Conservation (phyloP, 2,329 filamentous ascomycete genomes). For the Botrytis tulipae region DNA sequence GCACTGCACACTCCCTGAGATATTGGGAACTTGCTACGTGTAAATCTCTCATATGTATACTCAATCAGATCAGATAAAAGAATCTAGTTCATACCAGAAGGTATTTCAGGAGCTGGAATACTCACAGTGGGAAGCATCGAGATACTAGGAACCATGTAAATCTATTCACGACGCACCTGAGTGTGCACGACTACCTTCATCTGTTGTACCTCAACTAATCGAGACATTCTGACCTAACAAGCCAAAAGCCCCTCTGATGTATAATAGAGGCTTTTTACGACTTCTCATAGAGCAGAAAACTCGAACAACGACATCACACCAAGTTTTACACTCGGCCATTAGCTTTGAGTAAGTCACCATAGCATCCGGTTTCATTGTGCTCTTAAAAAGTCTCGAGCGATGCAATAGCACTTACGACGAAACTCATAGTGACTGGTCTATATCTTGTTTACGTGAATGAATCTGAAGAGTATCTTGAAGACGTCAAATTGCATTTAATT, state of each 20-base stretch:
- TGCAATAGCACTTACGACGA: too few relatives aligned
- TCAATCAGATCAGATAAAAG: neutral
- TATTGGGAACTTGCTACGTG: neutral
- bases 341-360: neutral
- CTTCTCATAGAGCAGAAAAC: neutral
- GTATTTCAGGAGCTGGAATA: rapidly evolving
- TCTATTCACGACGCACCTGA: neutral
- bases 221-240: neutral
- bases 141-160: neutral
- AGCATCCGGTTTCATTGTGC: neutral
- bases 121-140: neutral
- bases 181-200: neutral
- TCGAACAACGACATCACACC: neutral
- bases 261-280: neutral
- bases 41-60: too few relatives aligned
- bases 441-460: too few relatives aligned
- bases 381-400: too few relatives aligned
- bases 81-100: neutral
- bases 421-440: too few relatives aligned
- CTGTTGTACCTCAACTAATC: neutral
- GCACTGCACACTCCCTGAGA: neutral
- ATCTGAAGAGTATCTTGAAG: neutral
- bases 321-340: neutral
- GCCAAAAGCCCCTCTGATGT: neutral
- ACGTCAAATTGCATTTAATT: neutral